phyloP scores from a whole-genome alignment of 163 green algal species.

The Trebouxia gelatinosa region DNA sequence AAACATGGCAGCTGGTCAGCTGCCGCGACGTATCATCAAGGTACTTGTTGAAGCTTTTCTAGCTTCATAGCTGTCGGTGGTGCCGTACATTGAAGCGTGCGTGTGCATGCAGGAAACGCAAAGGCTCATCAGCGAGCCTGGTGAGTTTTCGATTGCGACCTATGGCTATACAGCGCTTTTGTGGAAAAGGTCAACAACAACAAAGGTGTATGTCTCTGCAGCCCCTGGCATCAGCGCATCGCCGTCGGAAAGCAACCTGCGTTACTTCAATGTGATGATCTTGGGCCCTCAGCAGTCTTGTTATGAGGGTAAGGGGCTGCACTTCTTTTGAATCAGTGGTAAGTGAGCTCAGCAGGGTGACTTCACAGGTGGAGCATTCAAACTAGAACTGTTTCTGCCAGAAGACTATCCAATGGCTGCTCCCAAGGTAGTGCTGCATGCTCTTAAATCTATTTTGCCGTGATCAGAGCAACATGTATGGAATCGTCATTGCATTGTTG shows the following conservation, averaged over 20 bases:
- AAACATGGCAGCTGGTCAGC: constrained; percentile 34
- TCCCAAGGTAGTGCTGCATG: constrained; percentile 93
- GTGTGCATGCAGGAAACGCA: constrained; percentile 87
- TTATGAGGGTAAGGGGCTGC: constrained; percentile 84
- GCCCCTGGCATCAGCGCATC: constrained; percentile 93
- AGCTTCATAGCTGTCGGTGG: constrained; percentile 17
- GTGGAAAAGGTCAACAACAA: neutral
- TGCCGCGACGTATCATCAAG: constrained; percentile 85
- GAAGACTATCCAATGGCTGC: constrained; percentile 99
- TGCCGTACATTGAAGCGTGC: neutral
- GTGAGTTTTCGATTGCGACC: constrained; percentile 33
- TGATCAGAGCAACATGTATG: too few relatives aligned
- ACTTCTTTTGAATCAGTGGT: neutral
- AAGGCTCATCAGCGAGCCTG: constrained; percentile 89
- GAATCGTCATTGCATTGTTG: too few relatives aligned
- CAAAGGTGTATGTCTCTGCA: constrained; percentile 35
- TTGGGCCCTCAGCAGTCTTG: constrained; percentile 85
- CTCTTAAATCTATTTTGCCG: too few relatives aligned
- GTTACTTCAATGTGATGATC: constrained; percentile 99
- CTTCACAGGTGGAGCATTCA: constrained; percentile 85
- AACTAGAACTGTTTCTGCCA: constrained; percentile 97
- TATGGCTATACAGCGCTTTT: neutral
- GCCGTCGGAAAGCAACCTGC: constrained; percentile 95
- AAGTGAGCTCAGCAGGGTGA: too few relatives aligned
- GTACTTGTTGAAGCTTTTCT: constrained; percentile 45